Percentiles rank a stretch among this genome's conserved stretches.
Conservation (phyloP, 1,284 basidiomycete species). For the Moesziomyces globuligerus region DNA sequence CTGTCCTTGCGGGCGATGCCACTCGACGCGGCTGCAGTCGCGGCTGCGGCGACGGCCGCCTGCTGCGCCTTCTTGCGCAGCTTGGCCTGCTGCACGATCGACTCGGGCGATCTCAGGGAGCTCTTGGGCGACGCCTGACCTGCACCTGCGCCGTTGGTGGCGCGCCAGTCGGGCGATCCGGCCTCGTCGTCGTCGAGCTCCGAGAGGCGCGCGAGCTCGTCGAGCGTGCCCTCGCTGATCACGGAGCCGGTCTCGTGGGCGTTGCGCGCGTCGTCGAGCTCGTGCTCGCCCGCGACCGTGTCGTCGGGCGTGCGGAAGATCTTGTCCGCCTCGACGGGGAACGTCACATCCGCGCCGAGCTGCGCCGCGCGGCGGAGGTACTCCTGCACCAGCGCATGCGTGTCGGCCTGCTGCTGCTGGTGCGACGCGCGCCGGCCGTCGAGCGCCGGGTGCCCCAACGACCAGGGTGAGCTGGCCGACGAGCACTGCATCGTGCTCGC, state of each 20-base stretch:
- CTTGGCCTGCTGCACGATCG: conserved; percentile 27
- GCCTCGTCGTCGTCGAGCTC: conserved; percentile 33
- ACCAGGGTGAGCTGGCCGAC: conserved; percentile 38
- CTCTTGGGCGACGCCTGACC: conserved; percentile 1
- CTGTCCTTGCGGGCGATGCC: conserved; percentile 37
- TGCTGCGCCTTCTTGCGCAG: conserved; percentile 13
- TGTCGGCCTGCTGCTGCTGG: conserved; percentile 35
- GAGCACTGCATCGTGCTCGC: conserved; percentile 34
- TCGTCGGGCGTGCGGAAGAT: conserved; percentile 1
- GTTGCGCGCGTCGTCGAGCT: conserved; percentile 7
- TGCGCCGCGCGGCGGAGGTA: conserved; percentile 37
- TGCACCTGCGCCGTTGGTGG: no score
- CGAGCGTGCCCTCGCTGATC: conserved; percentile 51
- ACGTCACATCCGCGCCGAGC: conserved; percentile 9
- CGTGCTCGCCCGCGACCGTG: not conserved
- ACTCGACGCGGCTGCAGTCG: conserved; percentile 21
- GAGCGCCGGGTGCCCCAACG: conserved; percentile 15
- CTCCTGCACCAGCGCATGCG: conserved; percentile 41
- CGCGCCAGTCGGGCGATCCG: conserved; percentile 14
- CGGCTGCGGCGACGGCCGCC: conserved; percentile 15
- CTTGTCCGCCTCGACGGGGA: conserved; percentile 17
- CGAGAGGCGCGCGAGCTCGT: conserved; percentile 51
- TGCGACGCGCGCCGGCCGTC: conserved; percentile 11
- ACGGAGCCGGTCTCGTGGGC: conserved; percentile 28
- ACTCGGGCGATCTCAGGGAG: conserved; percentile 20